A percentile compares a stretch with the other conserved stretches of the same genome.
Conservation (phyloP, 1,284 basidiomycete species). For the Cryptococcus jaspeensis region DNA sequence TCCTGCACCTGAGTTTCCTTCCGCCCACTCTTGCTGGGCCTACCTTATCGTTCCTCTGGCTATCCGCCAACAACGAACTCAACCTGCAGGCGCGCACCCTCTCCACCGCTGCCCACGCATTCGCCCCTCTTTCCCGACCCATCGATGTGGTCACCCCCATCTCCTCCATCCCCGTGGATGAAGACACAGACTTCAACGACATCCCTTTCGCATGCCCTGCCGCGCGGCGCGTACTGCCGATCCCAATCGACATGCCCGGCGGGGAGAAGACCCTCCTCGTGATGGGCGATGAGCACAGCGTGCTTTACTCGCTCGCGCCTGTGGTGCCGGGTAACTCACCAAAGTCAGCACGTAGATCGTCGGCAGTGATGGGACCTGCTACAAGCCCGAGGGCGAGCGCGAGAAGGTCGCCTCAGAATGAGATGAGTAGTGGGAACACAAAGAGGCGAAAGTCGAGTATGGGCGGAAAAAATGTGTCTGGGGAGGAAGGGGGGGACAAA, state of each 20-base stretch:
- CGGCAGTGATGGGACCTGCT: slow-evolving; percentile 15
- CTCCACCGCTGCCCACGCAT: slow-evolving; percentile 59
- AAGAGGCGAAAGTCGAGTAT: slow-evolving; percentile 44
- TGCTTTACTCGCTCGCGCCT: slow-evolving; percentile 31
- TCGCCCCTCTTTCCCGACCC: slow-evolving; percentile 32
- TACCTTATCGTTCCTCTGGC: slow-evolving; percentile 62
- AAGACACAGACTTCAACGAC: slow-evolving; percentile 34
- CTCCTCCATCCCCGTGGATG: slow-evolving; percentile 27
- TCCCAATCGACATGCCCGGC: slow-evolving; percentile 8
- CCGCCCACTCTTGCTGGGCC: slow-evolving; percentile 54
- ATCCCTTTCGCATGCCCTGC: slow-evolving; percentile 50
- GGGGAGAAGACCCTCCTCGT: slow-evolving; percentile 29
- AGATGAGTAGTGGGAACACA: slow-evolving; percentile 30
- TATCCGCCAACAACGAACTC: slow-evolving; percentile 51
- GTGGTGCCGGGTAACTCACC: slow-evolving; percentile 9
- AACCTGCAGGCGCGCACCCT: slow-evolving; percentile 63
- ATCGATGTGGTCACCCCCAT: slow-evolving; percentile 60
- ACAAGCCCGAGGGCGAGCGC: slow-evolving; percentile 33
- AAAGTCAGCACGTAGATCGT: slow-evolving; percentile 12
- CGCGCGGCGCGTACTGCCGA: slow-evolving; percentile 34
- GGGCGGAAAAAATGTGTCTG: slow-evolving; percentile 14
- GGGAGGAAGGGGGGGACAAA: slow-evolving; percentile 13
- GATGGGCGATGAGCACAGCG: slow-evolving; percentile 47
- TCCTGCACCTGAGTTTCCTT: slow-evolving; percentile 69
- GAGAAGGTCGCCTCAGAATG: slow-evolving; percentile 34